Conservation (phyloP, 2,329 filamentous ascomycete species). For the Talaromyces marneffei region DNA sequence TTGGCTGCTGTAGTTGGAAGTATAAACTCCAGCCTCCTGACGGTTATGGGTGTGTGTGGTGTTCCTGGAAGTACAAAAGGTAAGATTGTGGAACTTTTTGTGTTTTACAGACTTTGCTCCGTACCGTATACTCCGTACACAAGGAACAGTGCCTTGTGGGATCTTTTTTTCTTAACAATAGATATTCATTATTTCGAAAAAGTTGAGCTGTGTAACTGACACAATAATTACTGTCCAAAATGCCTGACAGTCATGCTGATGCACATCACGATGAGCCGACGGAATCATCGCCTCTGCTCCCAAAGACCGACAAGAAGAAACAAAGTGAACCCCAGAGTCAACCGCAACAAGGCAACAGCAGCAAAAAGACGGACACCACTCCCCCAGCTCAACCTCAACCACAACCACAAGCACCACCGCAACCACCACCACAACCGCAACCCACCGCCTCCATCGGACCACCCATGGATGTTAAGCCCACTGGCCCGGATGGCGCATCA, state of each 20-base stretch:
- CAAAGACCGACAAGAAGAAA: not conserved
- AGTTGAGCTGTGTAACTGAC: not conserved
- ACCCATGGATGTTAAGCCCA: conserved; percentile 7
- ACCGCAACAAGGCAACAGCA: not conserved
- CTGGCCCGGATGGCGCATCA: too few species aligned
- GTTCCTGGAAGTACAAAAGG: not conserved
- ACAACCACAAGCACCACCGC: not conserved
- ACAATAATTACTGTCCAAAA: not conserved
- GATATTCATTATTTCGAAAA: not conserved
- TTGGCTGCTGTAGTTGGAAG: not conserved
- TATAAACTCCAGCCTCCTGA: not conserved
- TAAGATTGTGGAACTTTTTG: not conserved
- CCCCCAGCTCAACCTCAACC: not conserved
- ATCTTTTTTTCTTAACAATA: not conserved
- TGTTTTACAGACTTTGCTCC: not conserved
- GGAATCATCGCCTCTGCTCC: conserved; percentile 12
- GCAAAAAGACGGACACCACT: not conserved
- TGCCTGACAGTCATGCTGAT: not conserved
- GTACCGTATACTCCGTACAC: too few species aligned
- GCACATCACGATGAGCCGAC: not conserved
- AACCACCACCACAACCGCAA: not conserved
- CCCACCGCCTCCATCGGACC: conserved; percentile 4
- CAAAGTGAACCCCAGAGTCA: not conserved
- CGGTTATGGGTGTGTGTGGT: too few species aligned
- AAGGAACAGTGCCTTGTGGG: too few species aligned